These are phyloP conservation scores for Dryadomyces quercivorus DNA, from an alignment of 2,329 filamentous ascomycete genomes.

Conservation along the genomic window DNA sequence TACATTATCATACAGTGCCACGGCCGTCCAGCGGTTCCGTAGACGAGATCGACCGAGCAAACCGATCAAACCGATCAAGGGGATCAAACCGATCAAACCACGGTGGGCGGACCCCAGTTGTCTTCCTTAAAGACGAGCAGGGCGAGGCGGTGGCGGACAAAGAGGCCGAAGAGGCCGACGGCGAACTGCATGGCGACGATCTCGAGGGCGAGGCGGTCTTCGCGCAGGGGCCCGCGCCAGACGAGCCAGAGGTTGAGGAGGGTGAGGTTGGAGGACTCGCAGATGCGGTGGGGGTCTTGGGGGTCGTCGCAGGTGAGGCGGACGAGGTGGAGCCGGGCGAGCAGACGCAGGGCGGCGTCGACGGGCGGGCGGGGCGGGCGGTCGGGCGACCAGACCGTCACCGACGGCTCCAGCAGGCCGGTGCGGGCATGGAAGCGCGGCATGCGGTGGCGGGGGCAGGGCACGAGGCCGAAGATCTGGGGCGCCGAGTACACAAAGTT, in stretches of 20 bases:
- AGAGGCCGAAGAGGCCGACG: conserved; percentile 70
- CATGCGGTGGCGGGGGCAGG: conserved; percentile 84
- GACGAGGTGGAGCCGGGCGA: conserved; percentile 57
- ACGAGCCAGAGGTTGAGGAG: conserved; percentile 93
- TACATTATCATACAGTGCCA: background rate
- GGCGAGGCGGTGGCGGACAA: conserved; percentile 76
- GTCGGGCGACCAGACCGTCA: conserved; percentile 59
- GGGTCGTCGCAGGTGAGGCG: conserved; percentile 50
- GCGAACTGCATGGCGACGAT: conserved; percentile 66
- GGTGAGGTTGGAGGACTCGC: conserved; percentile 81
- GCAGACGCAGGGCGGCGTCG: conserved; percentile 49
- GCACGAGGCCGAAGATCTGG: conserved; percentile 80
- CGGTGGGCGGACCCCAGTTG: conserved; percentile 44
- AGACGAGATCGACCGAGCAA: no score
- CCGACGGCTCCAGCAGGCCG: conserved; percentile 74
- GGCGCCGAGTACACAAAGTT: conserved; percentile 93
- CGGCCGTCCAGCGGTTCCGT: background rate
- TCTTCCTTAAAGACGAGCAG: conserved; percentile 83
- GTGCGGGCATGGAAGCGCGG: conserved; percentile 79
- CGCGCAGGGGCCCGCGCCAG: conserved; percentile 82
- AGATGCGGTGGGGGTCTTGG: conserved; percentile 56
- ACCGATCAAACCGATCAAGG: no score
- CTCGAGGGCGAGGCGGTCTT: conserved; percentile 71
- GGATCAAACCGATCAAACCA: background rate
- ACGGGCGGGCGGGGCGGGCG: conserved; percentile 57